Evolutionary conservation across 2,329 filamentous ascomycete species (phyloP).

Genomic region (Juglanconis sp.): DNA sequence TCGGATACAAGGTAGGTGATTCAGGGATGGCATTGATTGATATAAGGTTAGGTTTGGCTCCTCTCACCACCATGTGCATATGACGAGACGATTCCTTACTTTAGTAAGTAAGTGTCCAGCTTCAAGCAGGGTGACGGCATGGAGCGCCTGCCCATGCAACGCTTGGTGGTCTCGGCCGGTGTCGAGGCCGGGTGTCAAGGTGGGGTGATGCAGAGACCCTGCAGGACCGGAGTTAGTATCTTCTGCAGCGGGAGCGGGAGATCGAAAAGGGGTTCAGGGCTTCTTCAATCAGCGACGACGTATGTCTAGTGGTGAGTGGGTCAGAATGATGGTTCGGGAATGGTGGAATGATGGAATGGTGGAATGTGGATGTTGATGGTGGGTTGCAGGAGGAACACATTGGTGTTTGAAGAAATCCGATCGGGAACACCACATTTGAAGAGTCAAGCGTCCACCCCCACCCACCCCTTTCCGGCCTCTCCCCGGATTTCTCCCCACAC

Average conservation of each 20-base stretch:
- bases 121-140: conserved; percentile 16
- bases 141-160: not conserved
- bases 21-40: not conserved
- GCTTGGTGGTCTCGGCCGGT: conserved; percentile 2
- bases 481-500: too few relatives aligned
- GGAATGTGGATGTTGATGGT: not conserved
- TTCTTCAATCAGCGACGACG: not conserved
- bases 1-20: not conserved
- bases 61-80: not conserved
- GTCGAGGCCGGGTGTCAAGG: not conserved
- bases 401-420: too few relatives aligned
- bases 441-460: too few relatives aligned
- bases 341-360: not conserved
- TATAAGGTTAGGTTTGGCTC: not conserved
- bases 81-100: not conserved
- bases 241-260: not conserved
- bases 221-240: not conserved
- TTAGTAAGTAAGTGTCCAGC: not conserved
- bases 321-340: too few relatives aligned
- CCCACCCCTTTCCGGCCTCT: too few relatives aligned
- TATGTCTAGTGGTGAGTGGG: not conserved
- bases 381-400: not conserved
- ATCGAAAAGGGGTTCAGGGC: not conserved
- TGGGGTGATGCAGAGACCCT: not conserved
- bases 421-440: too few relatives aligned